These are phyloP conservation scores for Hemisphaericaspora lyxosophila DNA, from an alignment of 1,139 yeast genomes.

Conservation along the genomic window DNA sequence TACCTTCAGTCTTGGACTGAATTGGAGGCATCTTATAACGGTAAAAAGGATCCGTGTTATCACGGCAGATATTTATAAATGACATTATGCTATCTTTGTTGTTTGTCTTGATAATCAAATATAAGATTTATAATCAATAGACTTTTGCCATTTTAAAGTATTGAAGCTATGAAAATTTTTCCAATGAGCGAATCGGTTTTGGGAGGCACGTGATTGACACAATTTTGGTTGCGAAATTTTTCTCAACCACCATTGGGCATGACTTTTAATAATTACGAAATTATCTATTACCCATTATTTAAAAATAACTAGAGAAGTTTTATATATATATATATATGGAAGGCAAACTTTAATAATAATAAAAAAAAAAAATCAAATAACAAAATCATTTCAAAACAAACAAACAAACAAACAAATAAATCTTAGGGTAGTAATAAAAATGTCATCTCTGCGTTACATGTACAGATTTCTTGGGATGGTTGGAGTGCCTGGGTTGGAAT, in stretches of 20 bases:
- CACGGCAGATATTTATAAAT: slow-evolving; percentile 91
- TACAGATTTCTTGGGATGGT: slow-evolving; percentile 13
- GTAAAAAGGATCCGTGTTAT: slow-evolving; percentile 96
- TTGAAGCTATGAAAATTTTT: slow-evolving; percentile 1
- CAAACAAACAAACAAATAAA: neutral
- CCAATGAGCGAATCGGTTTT: no score
- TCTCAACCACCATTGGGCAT: no score
- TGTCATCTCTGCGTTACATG: slow-evolving; percentile 3
- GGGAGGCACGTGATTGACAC: neutral
- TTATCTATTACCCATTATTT: slow-evolving; percentile 7
- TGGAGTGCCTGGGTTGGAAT: slow-evolving; percentile 48
- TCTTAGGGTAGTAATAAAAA: no score
- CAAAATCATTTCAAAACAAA: neutral
- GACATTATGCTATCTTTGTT: slow-evolving; percentile 68
- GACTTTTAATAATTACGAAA: neutral
- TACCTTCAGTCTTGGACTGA: slow-evolving; percentile 96
- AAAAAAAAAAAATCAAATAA: no score
- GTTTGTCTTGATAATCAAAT: no score
- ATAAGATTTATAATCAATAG: no score
- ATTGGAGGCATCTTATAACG: slow-evolving; percentile 99
- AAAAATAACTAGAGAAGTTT: neutral
- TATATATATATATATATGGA: neutral
- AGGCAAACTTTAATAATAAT: neutral
- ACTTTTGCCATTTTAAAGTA: neutral
- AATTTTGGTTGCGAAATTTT: no score